phyloP scores from a whole-genome alignment of 192 early-diverging fungal species.

The Paraglomus brasilianum region DNA sequence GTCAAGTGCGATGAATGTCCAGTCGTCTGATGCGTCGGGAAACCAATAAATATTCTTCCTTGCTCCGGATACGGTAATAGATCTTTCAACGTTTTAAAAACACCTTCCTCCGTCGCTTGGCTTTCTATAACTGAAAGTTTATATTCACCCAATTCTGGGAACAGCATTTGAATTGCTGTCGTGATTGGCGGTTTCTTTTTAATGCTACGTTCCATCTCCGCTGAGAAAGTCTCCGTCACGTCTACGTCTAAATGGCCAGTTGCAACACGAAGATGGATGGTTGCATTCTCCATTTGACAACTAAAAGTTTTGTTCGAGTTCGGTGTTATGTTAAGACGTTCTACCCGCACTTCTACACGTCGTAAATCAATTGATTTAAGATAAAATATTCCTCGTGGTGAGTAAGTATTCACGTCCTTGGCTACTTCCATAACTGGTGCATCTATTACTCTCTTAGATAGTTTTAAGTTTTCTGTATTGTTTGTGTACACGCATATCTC shows the following conservation, averaged over 20 bases:
- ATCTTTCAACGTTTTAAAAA: conserved; percentile 61
- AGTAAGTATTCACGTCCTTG: conserved; percentile 48
- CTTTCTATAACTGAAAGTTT: conserved; percentile 59
- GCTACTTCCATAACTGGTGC: conserved; percentile 60
- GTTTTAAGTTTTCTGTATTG: conserved; percentile 51
- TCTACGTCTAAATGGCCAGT: conserved; percentile 56
- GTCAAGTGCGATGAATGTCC: conserved; percentile 77
- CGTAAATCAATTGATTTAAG: conserved; percentile 59
- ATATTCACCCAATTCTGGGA: conserved; percentile 73
- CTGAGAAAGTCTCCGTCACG: conserved; percentile 49
- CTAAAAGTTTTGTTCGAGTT: not conserved
- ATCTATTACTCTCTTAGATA: conserved; percentile 65
- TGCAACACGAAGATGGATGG: conserved; percentile 71
- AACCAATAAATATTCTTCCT: conserved; percentile 85
- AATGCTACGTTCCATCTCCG: conserved; percentile 83
- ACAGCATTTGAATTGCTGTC: conserved; percentile 71
- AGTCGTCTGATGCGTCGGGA: conserved; percentile 89
- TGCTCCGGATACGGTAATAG: conserved; percentile 73
- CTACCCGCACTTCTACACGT: conserved; percentile 54
- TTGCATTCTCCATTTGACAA: conserved; percentile 41
- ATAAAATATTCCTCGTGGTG: conserved; percentile 72
- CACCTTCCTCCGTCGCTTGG: conserved; percentile 32
- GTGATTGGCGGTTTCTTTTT: conserved; percentile 79
- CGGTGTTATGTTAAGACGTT: too few species aligned
- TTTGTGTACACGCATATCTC: conserved; percentile 67